A percentile compares a stretch with the other conserved stretches of the same genome.
Conservation (phyloP, 148 eudicot genomes). For the Rhododendron vialii region DNA sequence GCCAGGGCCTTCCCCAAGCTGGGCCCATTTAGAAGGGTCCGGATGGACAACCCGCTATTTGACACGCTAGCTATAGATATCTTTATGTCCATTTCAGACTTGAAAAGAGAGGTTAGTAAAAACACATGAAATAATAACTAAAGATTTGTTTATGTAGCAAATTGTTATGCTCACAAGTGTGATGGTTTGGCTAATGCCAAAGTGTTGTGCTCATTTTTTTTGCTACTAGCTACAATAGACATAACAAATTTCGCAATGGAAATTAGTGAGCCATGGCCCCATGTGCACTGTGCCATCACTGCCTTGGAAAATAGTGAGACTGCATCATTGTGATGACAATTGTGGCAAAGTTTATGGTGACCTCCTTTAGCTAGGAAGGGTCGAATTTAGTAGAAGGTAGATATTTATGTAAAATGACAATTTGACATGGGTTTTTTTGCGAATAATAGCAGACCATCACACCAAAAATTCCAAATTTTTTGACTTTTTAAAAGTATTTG, state of each 20-base stretch:
- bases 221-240: background rate
- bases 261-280: background rate
- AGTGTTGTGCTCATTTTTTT: background rate
- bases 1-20: background rate
- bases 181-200: background rate
- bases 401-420: background rate
- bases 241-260: background rate
- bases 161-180: background rate
- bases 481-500: too few species aligned
- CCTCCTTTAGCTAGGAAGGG: background rate
- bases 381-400: background rate
- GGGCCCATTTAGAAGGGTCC: background rate
- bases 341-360: background rate
- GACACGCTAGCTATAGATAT: background rate
- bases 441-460: too few species aligned
- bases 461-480: too few species aligned
- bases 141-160: background rate
- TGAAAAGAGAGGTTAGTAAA: background rate
- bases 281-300: background rate
- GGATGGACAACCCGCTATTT: background rate
- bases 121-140: background rate
- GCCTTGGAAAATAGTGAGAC: background rate
- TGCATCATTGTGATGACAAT: background rate
- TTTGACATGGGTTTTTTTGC: too few species aligned
- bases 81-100: background rate